These are phyloP conservation scores for Atalantia buxifolia DNA, from an alignment of 345 rosid genomes.

Conservation along the genomic window DNA sequence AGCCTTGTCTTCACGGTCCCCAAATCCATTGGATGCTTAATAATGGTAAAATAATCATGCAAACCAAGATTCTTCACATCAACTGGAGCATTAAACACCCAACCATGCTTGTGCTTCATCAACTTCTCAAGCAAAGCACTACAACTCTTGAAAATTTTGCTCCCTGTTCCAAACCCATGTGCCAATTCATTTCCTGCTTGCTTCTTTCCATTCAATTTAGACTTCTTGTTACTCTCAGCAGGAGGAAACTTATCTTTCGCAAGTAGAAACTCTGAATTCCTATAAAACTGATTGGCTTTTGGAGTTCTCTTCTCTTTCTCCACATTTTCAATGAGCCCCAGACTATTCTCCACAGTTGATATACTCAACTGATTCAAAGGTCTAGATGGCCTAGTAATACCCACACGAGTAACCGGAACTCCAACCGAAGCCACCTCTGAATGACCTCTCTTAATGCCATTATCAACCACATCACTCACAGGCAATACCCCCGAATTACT, in stretches of 20 bases:
- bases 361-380: constrained; percentile 71
- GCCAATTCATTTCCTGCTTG: constrained; percentile 58
- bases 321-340: constrained; percentile 52
- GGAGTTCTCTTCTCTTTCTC: constrained; percentile 99
- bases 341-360: constrained; percentile 71
- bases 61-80: constrained; percentile 76
- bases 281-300: constrained; percentile 91
- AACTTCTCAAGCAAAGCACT: constrained; percentile 74
- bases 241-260: constrained; percentile 98
- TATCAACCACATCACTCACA: constrained; percentile 38
- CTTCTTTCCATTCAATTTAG: constrained; percentile 73
- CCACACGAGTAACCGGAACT: constrained; percentile 44
- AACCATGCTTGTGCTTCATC: constrained; percentile 95
- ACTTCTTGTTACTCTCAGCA: constrained; percentile 91
- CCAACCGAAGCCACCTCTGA: constrained; percentile 63
- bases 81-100: constrained; percentile 96
- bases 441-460: constrained; percentile 54
- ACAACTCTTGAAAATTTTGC: constrained; percentile 70
- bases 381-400: constrained; percentile 61
- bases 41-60: constrained; percentile 79
- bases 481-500: constrained; percentile 26
- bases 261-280: constrained; percentile 91
- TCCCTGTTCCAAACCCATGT: constrained; percentile 50
- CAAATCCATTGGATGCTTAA: constrained; percentile 94
- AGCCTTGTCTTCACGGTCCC: constrained; percentile 79